Conservation (phyloP, 1,284 basidiomycete genomes). For the Cutaneotrichosporon daszewskae region DNA sequence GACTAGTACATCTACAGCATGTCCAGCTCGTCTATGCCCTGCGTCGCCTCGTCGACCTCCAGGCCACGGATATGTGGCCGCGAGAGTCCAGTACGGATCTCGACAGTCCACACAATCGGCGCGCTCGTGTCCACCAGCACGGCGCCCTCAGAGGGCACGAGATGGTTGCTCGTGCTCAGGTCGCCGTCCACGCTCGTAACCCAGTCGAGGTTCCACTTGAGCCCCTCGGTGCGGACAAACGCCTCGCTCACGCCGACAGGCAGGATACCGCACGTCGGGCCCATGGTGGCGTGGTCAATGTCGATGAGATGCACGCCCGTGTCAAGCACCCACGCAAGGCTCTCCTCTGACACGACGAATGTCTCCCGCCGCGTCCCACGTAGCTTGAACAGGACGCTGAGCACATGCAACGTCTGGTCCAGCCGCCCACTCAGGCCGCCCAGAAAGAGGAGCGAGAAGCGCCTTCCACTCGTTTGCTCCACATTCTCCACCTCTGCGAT, state of each 20-base stretch:
- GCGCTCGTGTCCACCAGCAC: slow-evolving; percentile 63
- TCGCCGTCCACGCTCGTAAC: slow-evolving; percentile 72
- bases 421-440: slow-evolving; percentile 86
- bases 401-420: slow-evolving; percentile 88
- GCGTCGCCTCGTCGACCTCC: no score
- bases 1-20: no score
- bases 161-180: slow-evolving; percentile 87
- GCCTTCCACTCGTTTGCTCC: slow-evolving; percentile 50
- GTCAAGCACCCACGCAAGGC: slow-evolving; percentile 81
- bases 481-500: slow-evolving; percentile 56
- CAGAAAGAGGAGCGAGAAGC: slow-evolving; percentile 70
- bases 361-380: slow-evolving; percentile 59
- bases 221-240: slow-evolving; percentile 69
- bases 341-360: slow-evolving; percentile 78
- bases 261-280: slow-evolving; percentile 85
- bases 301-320: slow-evolving; percentile 71
- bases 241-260: slow-evolving; percentile 78
- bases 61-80: no score
- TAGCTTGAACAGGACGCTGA: slow-evolving; percentile 78
- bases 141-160: slow-evolving; percentile 56
- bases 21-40: no score
- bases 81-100: no score
- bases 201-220: slow-evolving; percentile 78
- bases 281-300: slow-evolving; percentile 67
- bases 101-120: slow-evolving; percentile 85